Base-by-base conservation (phyloP, 2,329 filamentous ascomycete species). In the Fusarium nematophilum region DNA sequence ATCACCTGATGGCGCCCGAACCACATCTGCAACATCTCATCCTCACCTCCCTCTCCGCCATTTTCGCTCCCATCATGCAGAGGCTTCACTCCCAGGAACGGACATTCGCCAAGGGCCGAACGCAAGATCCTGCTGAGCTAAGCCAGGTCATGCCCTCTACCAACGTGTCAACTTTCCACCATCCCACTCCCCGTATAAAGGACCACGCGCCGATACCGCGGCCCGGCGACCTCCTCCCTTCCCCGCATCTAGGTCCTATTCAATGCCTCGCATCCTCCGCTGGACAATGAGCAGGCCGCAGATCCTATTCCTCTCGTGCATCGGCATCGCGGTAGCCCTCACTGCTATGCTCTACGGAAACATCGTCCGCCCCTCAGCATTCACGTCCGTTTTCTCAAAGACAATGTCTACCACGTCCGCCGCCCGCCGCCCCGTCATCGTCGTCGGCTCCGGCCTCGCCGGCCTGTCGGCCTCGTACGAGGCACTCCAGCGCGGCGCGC, bases 401-500 rank as follows among this genome's bases (percentile, higher is more conserved):
- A 67, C 65, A 18, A 70, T 70, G 67, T 45, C 66, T 6, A 59
- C 65, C 1, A 21, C 21, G 6, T 61, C 61, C 4, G 34, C 53
- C 9, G 13, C 46, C 7, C 29, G 52, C 11, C 60, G 59, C 13
- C 73, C 71, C 23, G 83, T 87, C 14, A 83, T 89, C 15, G 77
- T 89, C 2, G 82, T 90, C n/a, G 86, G 87, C 39, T 86, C 86
- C 5, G 87, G 87, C 13, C 82, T 90, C 1, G 86, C 87, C 6
- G 87, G 86, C 3, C 77, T 90, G 1, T 81, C 83, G 2, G 86
- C 86, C 14, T 82, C 86, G 3, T 80, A 83, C 33, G 78, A 84
- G 55, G 81, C 88, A 6, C 74, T 89, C 5, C 72, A 77, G 4
- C 77, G 80, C 10, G 79, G 81, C 31, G 77, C 83, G 1, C 64